phyloP scores from a whole-genome alignment of 306 rosid species.

The Glycine latifolia region DNA sequence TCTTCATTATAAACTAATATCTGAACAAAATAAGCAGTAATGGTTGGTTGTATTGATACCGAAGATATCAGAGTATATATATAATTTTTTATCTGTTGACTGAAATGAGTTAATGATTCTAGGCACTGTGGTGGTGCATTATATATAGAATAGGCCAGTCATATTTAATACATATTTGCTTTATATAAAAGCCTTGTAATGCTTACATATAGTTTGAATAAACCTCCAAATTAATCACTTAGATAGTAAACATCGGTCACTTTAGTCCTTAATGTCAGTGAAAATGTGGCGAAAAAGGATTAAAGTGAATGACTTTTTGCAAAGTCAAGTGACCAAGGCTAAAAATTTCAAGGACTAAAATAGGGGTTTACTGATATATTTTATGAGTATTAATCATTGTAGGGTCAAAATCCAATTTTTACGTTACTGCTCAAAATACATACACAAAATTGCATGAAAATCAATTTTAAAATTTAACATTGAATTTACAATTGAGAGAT shows the following conservation, averaged over 20 bases:
- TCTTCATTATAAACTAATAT: background rate
- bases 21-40: background rate
- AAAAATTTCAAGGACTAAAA: background rate
- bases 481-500: background rate
- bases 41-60: background rate
- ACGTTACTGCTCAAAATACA: background rate
- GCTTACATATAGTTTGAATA: no score
- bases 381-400: no score
- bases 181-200: no score
- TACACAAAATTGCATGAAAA: slow-evolving; percentile 7
- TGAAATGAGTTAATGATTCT: slow-evolving; percentile 9
- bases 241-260: background rate
- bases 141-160: background rate
- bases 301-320: background rate
- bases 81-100: background rate
- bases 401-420: no score
- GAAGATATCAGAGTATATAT: slow-evolving; percentile 1
- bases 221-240: background rate
- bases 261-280: no score
- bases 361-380: background rate
- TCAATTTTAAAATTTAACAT: background rate
- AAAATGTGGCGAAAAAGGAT: background rate
- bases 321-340: background rate
- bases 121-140: no score
- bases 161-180: slow-evolving; percentile 20